Evolutionary conservation across 306 rosid species (phyloP).

Genomic region (Aeschynomene evenia): DNA sequence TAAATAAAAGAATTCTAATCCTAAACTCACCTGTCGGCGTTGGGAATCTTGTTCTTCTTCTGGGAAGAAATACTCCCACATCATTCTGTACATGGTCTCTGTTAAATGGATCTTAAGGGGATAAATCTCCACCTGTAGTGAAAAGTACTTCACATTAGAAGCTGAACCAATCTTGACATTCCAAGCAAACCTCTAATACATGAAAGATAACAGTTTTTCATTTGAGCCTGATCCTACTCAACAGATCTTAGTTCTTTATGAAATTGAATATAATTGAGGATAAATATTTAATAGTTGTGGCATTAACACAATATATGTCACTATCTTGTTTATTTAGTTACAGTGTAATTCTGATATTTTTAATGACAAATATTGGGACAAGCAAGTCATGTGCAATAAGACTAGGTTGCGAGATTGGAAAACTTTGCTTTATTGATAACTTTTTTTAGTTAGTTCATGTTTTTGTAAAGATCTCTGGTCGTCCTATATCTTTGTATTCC

Average conservation of each 20-base stretch:
- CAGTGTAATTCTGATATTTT: too few relatives aligned
- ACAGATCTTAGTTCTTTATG: not conserved
- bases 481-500: too few relatives aligned
- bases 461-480: too few relatives aligned
- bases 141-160: conserved; percentile 35
- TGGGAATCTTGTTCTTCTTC: conserved; percentile 99
- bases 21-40: conserved; percentile 83
- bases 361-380: too few relatives aligned
- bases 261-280: not conserved
- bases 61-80: conserved; percentile 96
- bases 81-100: conserved; percentile 93
- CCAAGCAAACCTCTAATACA: not conserved
- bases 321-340: too few relatives aligned
- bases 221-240: not conserved
- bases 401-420: too few relatives aligned
- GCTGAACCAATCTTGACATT: conserved; percentile 9
- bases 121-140: conserved; percentile 75
- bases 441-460: too few relatives aligned
- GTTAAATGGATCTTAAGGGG: conserved; percentile 99
- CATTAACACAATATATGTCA: too few relatives aligned
- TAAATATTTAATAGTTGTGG: not conserved
- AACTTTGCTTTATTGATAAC: too few relatives aligned
- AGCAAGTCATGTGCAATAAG: too few relatives aligned
- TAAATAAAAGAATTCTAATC: conserved; percentile 24
- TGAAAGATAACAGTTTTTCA: not conserved